These are phyloP conservation scores for Elaphomyces granulatus DNA, from an alignment of 495 filamentous ascomycete genomes.

Conservation along the genomic window DNA sequence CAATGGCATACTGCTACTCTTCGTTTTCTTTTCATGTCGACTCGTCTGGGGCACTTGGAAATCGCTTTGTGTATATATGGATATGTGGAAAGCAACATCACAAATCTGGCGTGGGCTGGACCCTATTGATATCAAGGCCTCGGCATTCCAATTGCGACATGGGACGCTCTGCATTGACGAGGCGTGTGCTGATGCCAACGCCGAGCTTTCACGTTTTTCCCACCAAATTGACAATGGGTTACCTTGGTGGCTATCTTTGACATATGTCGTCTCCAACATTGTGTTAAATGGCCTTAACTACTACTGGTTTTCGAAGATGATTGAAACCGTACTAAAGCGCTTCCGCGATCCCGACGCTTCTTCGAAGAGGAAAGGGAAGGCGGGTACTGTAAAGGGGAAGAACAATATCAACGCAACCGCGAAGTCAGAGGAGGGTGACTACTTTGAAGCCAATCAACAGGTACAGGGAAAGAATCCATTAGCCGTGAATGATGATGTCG, in stretches of 20 bases:
- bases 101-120: slow-evolving; percentile 17
- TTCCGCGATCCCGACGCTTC: slow-evolving; percentile 40
- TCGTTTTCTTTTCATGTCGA: slow-evolving; percentile 75
- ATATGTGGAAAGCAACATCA: slow-evolving; percentile 56
- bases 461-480: no score
- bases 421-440: no score
- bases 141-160: slow-evolving; percentile 24
- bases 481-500: no score
- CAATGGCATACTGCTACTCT: slow-evolving; percentile 34
- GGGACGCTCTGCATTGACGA: slow-evolving; percentile 20
- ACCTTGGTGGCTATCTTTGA: slow-evolving; percentile 64
- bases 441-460: no score
- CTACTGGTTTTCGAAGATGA: slow-evolving; percentile 97
- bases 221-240: slow-evolving; percentile 34
- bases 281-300: slow-evolving; percentile 79
- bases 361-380: slow-evolving; percentile 9
- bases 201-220: slow-evolving; percentile 39
- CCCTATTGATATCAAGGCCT: slow-evolving; percentile 20
- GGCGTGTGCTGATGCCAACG: slow-evolving; percentile 22
- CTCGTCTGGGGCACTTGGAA: slow-evolving; percentile 86
- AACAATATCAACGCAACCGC: no score
- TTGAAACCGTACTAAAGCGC: slow-evolving; percentile 74
- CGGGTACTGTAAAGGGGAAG: no score
- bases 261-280: slow-evolving; percentile 65
- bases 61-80: slow-evolving; percentile 57